These are phyloP conservation scores for Melastoma candidum DNA, from an alignment of 441 rosid genomes.

Conservation along the genomic window DNA sequence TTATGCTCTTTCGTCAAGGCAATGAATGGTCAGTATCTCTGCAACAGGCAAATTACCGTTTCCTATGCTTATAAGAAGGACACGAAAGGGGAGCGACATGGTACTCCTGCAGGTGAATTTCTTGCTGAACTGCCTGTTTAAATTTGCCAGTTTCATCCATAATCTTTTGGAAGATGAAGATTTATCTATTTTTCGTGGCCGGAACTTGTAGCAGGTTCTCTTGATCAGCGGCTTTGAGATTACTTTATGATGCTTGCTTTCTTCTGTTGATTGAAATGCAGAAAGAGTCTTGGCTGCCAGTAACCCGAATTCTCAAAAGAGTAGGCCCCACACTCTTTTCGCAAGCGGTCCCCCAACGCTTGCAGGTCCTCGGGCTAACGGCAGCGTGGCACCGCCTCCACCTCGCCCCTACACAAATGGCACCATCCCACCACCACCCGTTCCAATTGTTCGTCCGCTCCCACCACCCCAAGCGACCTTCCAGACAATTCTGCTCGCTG, in stretches of 20 bases:
- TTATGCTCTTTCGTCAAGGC: conserved; percentile 34
- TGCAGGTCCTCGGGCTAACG: conserved; percentile 52
- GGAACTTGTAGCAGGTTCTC: too few relatives aligned
- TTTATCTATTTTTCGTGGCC: background rate
- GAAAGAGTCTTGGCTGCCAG: conserved; percentile 97
- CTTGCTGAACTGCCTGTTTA: conserved; percentile 5
- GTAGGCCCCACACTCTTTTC: conserved; percentile 90
- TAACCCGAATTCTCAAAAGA: conserved; percentile 69
- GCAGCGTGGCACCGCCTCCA: conserved; percentile 20
- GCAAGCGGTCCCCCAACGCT: conserved; percentile 85
- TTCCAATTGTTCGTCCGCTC: conserved; percentile 49
- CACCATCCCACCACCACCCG: conserved; percentile 7
- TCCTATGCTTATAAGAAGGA: conserved; percentile 98
- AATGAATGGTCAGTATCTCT: conserved; percentile 91
- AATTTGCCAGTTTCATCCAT: background rate
- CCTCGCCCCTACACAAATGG: conserved; percentile 9
- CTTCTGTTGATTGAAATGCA: conserved; percentile 18
- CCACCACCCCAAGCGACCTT: conserved; percentile 47
- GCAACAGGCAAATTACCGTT: conserved; percentile 93
- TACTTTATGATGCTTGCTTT: background rate
- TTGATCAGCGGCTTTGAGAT: background rate
- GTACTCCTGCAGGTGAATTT: conserved; percentile 86
- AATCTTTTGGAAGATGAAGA: conserved; percentile 3
- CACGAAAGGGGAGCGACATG: conserved; percentile 96
- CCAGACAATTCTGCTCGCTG: conserved; percentile 25